These are phyloP conservation scores for Canariomyces notabilis DNA, from an alignment of 2,329 filamentous ascomycete genomes.

Conservation along the genomic window DNA sequence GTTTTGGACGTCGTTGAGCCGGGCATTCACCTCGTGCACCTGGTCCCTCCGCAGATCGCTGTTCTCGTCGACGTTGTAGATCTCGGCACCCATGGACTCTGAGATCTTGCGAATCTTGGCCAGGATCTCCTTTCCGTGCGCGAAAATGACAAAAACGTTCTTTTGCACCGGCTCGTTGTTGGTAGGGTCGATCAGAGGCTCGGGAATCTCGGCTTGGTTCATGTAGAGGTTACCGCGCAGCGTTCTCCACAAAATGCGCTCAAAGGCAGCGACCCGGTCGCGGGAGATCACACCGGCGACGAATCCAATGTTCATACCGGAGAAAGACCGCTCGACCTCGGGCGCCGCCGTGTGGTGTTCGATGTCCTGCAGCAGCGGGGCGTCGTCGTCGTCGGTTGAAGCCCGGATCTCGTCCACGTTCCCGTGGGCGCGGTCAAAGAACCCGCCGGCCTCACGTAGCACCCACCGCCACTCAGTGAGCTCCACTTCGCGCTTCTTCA, in stretches of 20 bases:
- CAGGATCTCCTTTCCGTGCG: conserved; percentile 95
- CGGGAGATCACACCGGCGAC: conserved; percentile 93
- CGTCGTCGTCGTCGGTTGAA: conserved; percentile 85
- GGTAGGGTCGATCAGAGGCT: conserved; percentile 83
- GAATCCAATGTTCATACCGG: conserved; percentile 98
- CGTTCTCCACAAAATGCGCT: conserved; percentile 95
- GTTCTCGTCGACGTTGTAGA: conserved; percentile 97
- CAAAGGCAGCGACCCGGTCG: conserved; percentile 89
- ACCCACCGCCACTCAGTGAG: conserved; percentile 99
- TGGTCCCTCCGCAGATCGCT: conserved; percentile 91
- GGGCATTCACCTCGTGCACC: conserved; percentile 94
- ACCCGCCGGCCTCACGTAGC: conserved; percentile 88
- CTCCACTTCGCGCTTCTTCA: conserved; percentile 97
- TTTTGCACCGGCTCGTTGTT: conserved; percentile 91
- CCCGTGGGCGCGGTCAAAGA: conserved; percentile 93
- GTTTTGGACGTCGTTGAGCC: conserved; percentile 83
- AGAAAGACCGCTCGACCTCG: conserved; percentile 80
- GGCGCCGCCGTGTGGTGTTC: conserved; percentile 69
- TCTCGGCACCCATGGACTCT: conserved; percentile 89
- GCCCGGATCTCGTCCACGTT: conserved; percentile 95
- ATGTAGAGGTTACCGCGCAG: conserved; percentile 98
- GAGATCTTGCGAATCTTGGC: conserved; percentile 99
- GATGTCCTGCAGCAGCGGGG: conserved; percentile 85
- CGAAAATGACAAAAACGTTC: conserved; percentile 99
- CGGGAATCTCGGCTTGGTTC: conserved; percentile 98